These are phyloP conservation scores for Cadophora sp. DNA, from an alignment of 2,329 filamentous ascomycete species.

Conservation along the genomic window DNA sequence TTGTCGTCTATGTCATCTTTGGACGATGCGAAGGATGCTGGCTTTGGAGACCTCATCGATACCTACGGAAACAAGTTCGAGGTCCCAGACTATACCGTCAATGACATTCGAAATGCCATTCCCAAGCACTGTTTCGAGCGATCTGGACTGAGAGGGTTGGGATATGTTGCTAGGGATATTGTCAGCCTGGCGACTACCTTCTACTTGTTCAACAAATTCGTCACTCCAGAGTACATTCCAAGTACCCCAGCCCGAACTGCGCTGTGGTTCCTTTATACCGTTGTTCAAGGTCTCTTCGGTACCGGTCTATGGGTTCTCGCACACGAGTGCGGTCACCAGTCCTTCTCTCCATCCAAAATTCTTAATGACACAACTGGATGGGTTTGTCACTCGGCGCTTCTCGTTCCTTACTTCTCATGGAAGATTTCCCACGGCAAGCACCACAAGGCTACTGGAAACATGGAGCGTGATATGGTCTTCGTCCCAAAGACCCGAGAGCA, in stretches of 20 bases:
- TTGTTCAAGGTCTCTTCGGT: conserved; percentile 90
- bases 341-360: conserved; percentile 90
- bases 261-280: conserved; percentile 68
- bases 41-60: conserved; percentile 77
- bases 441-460: conserved; percentile 97
- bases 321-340: conserved; percentile 97
- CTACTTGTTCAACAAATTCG: conserved; percentile 85
- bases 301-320: conserved; percentile 97
- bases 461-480: conserved; percentile 99
- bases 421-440: conserved; percentile 99
- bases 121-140: conserved; percentile 97
- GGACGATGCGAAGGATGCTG: conserved; percentile 52
- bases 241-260: conserved; percentile 69
- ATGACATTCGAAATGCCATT: conserved; percentile 95
- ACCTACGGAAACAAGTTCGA: conserved; percentile 95
- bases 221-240: conserved; percentile 84
- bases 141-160: conserved; percentile 75
- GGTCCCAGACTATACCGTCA: conserved; percentile 95
- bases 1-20: conserved; percentile 85
- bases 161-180: conserved; percentile 86
- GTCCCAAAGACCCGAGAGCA: conserved; percentile 89
- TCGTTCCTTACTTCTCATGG: conserved; percentile 99
- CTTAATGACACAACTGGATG: conserved; percentile 94
- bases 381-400: conserved; percentile 84
- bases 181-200: conserved; percentile 77